Evolutionary conservation across 1,284 basidiomycete genomes (phyloP).

Genomic region (Ustilago trichophora): DNA sequence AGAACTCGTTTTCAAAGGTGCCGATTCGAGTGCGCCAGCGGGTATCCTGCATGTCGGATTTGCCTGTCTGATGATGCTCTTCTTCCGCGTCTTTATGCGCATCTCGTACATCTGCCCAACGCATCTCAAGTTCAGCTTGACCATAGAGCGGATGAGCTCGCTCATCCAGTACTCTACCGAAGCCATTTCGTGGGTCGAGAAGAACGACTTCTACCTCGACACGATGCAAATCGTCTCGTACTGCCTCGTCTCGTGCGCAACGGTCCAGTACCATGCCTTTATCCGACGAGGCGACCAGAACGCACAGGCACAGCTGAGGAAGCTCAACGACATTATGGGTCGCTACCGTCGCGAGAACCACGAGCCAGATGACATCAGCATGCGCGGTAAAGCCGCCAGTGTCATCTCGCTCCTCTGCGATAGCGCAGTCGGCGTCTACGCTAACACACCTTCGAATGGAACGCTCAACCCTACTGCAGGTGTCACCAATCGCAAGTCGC

Average conservation of each 20-base stretch:
- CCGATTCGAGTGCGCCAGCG: constrained; percentile 43
- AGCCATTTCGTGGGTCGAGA: constrained; percentile 58
- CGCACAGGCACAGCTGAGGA: constrained; percentile 42
- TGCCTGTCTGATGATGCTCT: constrained; percentile 58
- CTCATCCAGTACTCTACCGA: constrained; percentile 54
- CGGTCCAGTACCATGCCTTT: constrained; percentile 60
- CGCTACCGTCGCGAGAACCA: constrained; percentile 52
- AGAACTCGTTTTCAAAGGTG: constrained; percentile 50
- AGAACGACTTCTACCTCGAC: constrained; percentile 59
- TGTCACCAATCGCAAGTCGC: constrained; percentile 65
- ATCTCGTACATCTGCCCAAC: constrained; percentile 63
- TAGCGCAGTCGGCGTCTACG: constrained; percentile 64
- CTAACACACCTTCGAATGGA: constrained; percentile 57
- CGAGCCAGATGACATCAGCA: constrained; percentile 71
- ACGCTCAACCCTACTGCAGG: constrained; percentile 69
- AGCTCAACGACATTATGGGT: constrained; percentile 39
- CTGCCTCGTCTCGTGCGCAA: constrained; percentile 61
- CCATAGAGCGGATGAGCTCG: constrained; percentile 59
- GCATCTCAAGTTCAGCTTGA: constrained; percentile 60
- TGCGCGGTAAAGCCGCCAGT: constrained; percentile 84
- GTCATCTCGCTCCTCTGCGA: constrained; percentile 91
- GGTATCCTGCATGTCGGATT: constrained; percentile 58
- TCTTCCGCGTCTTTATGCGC: constrained; percentile 63
- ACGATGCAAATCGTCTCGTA: constrained; percentile 59
- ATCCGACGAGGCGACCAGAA: constrained; percentile 54